Evolutionary conservation across 176 grass and related monocot species (phyloP).

Genomic region (Saccharum officinarum): DNA sequence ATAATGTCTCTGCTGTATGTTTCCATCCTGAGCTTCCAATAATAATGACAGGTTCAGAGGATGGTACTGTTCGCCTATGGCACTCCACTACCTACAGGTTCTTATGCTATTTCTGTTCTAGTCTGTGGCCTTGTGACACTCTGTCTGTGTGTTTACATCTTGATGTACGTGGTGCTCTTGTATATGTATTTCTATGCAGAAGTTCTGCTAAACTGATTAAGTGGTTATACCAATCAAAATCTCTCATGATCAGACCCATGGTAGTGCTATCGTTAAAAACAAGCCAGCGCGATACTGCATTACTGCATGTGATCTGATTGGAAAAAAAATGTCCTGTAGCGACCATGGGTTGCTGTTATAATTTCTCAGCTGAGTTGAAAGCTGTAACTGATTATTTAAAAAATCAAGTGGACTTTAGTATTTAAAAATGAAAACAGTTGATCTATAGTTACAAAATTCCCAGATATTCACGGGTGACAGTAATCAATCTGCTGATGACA

Average conservation of each 20-base stretch:
- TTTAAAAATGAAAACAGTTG: slow-evolving; percentile 1
- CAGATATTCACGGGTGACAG: background rate
- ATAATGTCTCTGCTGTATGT: slow-evolving; percentile 87
- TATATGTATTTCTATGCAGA: background rate
- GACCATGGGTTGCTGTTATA: background rate
- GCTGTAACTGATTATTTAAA: background rate
- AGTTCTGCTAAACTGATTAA: background rate
- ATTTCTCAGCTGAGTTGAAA: background rate
- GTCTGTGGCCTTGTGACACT: background rate
- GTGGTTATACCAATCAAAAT: background rate
- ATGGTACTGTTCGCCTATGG: slow-evolving; percentile 74
- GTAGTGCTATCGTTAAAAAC: background rate
- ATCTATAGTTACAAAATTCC: slow-evolving; percentile 5
- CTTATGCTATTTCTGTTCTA: background rate
- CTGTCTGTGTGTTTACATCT: background rate
- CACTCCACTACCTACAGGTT: slow-evolving; percentile 76
- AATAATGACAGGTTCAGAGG: slow-evolving; percentile 79
- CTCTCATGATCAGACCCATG: background rate
- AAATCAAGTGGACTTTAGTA: background rate
- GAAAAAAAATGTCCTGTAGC: background rate
- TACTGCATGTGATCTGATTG: background rate
- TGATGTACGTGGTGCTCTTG: background rate
- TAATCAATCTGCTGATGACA: background rate
- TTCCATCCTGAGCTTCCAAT: slow-evolving; percentile 90
- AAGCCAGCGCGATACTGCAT: background rate